A percentile compares a stretch with the other conserved stretches of the same genome.
Evolutionary conservation across 2,329 filamentous ascomycete species (phyloP).

Genomic region (Zasmidium angulare): DNA sequence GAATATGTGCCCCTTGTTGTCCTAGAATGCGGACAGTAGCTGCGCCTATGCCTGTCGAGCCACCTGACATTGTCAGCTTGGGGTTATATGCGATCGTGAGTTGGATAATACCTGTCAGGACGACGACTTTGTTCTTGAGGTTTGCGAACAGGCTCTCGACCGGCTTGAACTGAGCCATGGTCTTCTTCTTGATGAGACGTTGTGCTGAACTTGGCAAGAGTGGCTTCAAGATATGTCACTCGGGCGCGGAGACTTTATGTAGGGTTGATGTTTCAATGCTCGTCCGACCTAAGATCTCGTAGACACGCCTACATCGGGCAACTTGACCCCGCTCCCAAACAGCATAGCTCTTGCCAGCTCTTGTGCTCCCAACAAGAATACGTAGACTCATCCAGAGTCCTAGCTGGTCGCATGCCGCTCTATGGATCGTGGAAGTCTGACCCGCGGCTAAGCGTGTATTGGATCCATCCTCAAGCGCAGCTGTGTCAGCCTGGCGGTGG

Average conservation of each 20-base stretch:
- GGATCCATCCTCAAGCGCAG: background rate
- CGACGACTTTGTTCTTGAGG: slow-evolving; percentile 33
- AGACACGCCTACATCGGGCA: background rate
- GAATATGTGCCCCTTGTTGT: slow-evolving; percentile 41
- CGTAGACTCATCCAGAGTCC: too few relatives aligned
- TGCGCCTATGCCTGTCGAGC: slow-evolving; percentile 48
- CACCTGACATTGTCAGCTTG: slow-evolving; percentile 26
- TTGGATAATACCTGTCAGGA: slow-evolving; percentile 37
- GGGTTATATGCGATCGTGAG: too few relatives aligned
- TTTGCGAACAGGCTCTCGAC: slow-evolving; percentile 6
- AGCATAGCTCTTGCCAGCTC: background rate
- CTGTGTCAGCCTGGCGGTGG: too few relatives aligned
- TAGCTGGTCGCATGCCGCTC: too few relatives aligned
- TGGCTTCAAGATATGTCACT: too few relatives aligned
- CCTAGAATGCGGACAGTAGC: slow-evolving; percentile 42
- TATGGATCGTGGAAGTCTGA: background rate
- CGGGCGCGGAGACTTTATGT: background rate
- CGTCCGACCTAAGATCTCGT: background rate
- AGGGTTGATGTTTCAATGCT: background rate
- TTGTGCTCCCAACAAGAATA: too few relatives aligned
- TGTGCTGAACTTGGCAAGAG: too few relatives aligned
- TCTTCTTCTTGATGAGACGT: background rate
- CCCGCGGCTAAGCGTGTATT: background rate
- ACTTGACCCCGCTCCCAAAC: background rate
- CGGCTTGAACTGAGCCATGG: slow-evolving; percentile 18